Conservation (phyloP, 1,284 basidiomycete species). For the Exobasidium rhododendri region DNA sequence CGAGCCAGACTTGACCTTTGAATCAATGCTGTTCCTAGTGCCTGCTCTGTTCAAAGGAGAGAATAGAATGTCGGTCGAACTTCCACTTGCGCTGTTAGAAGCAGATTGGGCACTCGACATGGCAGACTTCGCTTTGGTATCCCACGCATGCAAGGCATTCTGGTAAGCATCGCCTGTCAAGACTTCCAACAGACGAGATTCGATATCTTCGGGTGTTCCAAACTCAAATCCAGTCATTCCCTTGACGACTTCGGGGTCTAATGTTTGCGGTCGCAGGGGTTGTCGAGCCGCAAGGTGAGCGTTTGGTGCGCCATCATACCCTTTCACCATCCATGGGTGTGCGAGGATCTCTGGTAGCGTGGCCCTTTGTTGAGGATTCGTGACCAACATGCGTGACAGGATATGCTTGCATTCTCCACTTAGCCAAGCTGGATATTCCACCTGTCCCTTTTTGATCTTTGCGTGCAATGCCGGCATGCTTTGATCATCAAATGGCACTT, state of each 20-base stretch:
- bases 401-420: conserved; percentile 95
- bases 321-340: conserved; percentile 94
- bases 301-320: conserved; percentile 71
- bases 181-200: conserved; percentile 69
- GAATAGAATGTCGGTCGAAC: background rate
- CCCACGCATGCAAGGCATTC: conserved; percentile 72
- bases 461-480: conserved; percentile 98
- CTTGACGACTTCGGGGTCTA: conserved; percentile 79
- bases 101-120: conserved; percentile 34
- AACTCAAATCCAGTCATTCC: conserved; percentile 98
- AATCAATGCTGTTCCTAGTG: conserved; percentile 17
- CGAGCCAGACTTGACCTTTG: conserved; percentile 39
- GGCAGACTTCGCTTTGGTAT: conserved; percentile 55
- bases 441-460: conserved; percentile 95
- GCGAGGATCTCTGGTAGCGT: conserved; percentile 78
- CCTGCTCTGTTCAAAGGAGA: conserved; percentile 12
- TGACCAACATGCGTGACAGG: conserved; percentile 91
- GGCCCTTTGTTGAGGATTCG: conserved; percentile 80
- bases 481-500: conserved; percentile 98
- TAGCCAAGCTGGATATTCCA: conserved; percentile 96
- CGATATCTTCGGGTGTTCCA: conserved; percentile 80
- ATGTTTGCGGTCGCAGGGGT: conserved; percentile 78
- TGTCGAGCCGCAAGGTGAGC: conserved; percentile 82
- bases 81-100: conserved; percentile 47
- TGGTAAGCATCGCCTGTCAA: conserved; percentile 76